phyloP scores from a whole-genome alignment of 2,329 filamentous ascomycete genomes.

The Alternaria angustiovoidea region DNA sequence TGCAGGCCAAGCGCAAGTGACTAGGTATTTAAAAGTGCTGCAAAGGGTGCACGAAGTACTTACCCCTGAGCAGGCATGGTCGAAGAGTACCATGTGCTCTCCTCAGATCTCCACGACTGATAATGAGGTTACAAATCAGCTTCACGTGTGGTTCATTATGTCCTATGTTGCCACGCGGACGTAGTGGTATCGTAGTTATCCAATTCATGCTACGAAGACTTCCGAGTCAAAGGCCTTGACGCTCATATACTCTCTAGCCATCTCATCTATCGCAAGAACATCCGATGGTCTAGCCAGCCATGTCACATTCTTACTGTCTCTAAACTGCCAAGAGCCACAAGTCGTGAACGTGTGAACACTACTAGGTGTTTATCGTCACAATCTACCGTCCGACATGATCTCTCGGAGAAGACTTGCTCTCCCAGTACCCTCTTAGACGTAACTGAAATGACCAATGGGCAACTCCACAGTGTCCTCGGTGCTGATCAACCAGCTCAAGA shows the following conservation, averaged over 20 bases:
- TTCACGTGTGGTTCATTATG: neutral
- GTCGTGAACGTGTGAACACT: neutral
- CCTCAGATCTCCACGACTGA: neutral
- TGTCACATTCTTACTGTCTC: neutral
- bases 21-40: neutral
- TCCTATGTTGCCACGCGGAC: neutral
- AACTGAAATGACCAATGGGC: neutral
- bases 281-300: neutral
- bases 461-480: neutral
- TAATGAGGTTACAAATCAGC: neutral
- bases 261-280: neutral
- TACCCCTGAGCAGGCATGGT: neutral
- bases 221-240: no score
- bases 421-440: neutral
- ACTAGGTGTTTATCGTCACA: neutral
- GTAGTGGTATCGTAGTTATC: neutral
- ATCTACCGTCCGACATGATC: neutral
- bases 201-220: no score
- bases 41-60: neutral
- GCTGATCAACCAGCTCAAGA: neutral
- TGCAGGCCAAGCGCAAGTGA: neutral
- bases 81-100: neutral
- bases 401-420: neutral
- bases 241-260: neutral
- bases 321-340: rapidly evolving